A percentile compares a stretch with the other conserved stretches of the same genome.
Conservation (phyloP, 1,284 basidiomycete species). For the Cutaneotrichosporon cavernicola region DNA sequence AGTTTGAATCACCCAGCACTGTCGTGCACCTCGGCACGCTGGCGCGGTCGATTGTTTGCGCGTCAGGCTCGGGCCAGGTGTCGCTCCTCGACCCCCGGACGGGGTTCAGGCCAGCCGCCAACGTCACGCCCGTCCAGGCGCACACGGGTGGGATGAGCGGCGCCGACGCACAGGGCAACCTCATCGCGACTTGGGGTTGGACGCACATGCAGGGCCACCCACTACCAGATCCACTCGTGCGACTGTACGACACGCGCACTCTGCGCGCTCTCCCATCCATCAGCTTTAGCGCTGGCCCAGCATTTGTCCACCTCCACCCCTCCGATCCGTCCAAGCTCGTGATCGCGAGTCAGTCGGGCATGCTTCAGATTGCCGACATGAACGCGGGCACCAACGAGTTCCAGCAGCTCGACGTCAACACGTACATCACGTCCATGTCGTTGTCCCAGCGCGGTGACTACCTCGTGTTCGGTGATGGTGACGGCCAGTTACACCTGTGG, state of each 20-base stretch:
- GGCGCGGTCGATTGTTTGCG: conserved; percentile 62
- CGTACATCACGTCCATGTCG: conserved; percentile 77
- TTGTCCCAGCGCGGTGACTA: conserved; percentile 85
- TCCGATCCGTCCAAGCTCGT: conserved; percentile 74
- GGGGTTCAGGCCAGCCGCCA: conserved; percentile 56
- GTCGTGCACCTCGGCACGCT: conserved; percentile 47
- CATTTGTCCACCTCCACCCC: conserved; percentile 81
- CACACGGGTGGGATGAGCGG: conserved; percentile 79
- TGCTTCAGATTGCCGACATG: conserved; percentile 86
- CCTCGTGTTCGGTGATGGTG: conserved; percentile 86
- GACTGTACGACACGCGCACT: conserved; percentile 84
- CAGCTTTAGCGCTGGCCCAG: conserved; percentile 82
- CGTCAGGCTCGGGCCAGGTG: conserved; percentile 77
- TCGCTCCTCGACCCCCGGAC: conserved; percentile 77
- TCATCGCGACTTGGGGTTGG: conserved; percentile 80
- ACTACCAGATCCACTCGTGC: conserved; percentile 85
- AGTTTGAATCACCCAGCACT: conserved; percentile 43
- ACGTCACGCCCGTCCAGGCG: conserved; percentile 64
- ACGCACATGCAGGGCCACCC: conserved; percentile 86
- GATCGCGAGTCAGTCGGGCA: conserved; percentile 77
- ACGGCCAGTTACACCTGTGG: conserved; percentile 81
- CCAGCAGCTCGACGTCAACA: conserved; percentile 61
- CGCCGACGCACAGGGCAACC: conserved; percentile 73
- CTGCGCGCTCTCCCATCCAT: conserved; percentile 74
- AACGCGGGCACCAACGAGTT: conserved; percentile 62